These are phyloP conservation scores for Aspergillus pseudotamarii DNA, from an alignment of 2,329 filamentous ascomycete genomes.

Conservation along the genomic window DNA sequence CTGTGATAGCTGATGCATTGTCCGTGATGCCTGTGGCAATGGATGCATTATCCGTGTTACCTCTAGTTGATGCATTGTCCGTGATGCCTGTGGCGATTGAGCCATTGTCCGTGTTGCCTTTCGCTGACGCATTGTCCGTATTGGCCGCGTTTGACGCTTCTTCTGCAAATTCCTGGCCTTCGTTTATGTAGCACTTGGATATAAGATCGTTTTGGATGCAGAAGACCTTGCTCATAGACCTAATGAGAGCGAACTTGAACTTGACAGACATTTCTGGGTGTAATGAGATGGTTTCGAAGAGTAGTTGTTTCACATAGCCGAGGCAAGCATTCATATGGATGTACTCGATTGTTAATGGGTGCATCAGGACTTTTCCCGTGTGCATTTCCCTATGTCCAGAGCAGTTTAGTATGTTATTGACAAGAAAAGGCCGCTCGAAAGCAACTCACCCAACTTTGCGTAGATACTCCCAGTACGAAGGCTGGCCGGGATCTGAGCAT, in stretches of 20 bases:
- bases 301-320: slow-evolving; percentile 11
- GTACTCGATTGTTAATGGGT: slow-evolving; percentile 17
- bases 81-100: background rate
- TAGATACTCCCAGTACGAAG: slow-evolving; percentile 16
- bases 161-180: slow-evolving; percentile 9
- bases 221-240: slow-evolving; percentile 13
- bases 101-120: background rate
- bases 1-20: too few relatives aligned
- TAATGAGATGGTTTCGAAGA: slow-evolving; percentile 12
- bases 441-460: slow-evolving; percentile 16
- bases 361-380: slow-evolving; percentile 14
- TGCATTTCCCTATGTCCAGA: slow-evolving; percentile 12
- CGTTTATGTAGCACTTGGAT: slow-evolving; percentile 13
- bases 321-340: slow-evolving; percentile 18
- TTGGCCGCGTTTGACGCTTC: background rate
- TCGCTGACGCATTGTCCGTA: background rate
- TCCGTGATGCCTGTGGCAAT: background rate
- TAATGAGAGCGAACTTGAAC: slow-evolving; percentile 15
- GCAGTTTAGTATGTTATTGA: background rate
- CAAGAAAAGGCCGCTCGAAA: background rate
- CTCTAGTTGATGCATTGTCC: background rate
- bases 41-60: background rate
- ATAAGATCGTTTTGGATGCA: slow-evolving; percentile 18
- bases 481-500: slow-evolving; percentile 13
- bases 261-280: slow-evolving; percentile 12